These are phyloP conservation scores for Kodamaea sp. DNA, from an alignment of 1,139 yeast species.

Conservation along the genomic window DNA sequence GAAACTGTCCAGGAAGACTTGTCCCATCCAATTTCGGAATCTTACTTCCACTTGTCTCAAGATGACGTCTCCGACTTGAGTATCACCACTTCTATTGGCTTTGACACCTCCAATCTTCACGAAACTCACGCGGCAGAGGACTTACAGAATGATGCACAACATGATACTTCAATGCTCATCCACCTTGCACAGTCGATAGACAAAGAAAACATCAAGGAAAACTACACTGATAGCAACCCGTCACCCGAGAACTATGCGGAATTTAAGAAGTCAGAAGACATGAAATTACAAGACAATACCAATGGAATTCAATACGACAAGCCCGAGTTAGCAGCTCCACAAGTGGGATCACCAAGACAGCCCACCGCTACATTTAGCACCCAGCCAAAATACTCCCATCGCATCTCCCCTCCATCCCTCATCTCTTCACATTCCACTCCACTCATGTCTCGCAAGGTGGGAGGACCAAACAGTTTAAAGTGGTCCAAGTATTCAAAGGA, in stretches of 20 bases:
- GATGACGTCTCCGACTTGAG: conserved; percentile 22
- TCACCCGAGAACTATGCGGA: conserved; percentile 2
- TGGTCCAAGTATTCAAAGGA: conserved; percentile 11
- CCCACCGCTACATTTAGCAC: background rate
- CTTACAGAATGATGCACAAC: conserved; percentile 4
- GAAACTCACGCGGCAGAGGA: conserved; percentile 2
- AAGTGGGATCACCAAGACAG: background rate
- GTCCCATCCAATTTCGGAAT: conserved; percentile 30
- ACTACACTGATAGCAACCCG: conserved; percentile 3
- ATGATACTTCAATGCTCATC: conserved; percentile 19
- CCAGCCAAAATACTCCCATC: conserved; percentile 1
- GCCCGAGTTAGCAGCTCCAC: background rate
- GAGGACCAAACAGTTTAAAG: conserved; percentile 4
- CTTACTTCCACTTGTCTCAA: conserved; percentile 31
- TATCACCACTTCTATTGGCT: conserved; percentile 15
- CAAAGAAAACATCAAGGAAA: conserved; percentile 3
- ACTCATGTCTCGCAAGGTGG: conserved; percentile 14
- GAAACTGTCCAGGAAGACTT: conserved; percentile 15
- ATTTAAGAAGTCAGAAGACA: background rate
- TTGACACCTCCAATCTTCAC: conserved; percentile 11
- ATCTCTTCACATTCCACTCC: conserved; percentile 38
- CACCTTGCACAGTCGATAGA: conserved; percentile 23
- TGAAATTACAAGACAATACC: background rate
- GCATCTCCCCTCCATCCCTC: conserved; percentile 5
- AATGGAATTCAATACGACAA: background rate